Percentiles rank a stretch among this genome's conserved stretches.
phyloP scores from a whole-genome alignment of 108 stramenopile genomes.

The Bacterosira constricta region DNA sequence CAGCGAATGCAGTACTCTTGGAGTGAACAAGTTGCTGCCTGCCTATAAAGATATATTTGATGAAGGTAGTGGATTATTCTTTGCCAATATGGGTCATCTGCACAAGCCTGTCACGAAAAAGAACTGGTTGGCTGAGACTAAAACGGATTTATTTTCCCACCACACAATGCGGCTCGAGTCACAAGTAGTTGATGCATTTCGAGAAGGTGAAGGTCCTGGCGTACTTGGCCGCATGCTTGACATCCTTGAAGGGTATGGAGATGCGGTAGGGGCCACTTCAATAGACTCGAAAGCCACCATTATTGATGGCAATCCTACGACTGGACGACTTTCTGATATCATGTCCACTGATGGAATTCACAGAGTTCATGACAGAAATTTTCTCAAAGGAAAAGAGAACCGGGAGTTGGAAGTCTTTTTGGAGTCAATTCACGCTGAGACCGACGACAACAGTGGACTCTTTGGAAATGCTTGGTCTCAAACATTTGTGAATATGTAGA shows the following conservation, averaged over 20 bases:
- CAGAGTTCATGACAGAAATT: conserved; percentile 32
- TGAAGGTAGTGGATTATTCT: conserved; percentile 40
- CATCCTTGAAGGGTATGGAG: conserved; percentile 36
- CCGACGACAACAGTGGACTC: conserved; percentile 22
- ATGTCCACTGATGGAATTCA: conserved; percentile 28
- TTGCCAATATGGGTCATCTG: conserved; percentile 44
- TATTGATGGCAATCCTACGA: conserved; percentile 36
- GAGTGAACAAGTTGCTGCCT: conserved; percentile 36
- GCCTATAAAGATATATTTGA: conserved; percentile 40
- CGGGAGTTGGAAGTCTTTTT: conserved; percentile 23
- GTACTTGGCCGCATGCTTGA: conserved; percentile 49
- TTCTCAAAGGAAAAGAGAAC: conserved; percentile 14
- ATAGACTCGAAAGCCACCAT: conserved; percentile 20
- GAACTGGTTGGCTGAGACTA: conserved; percentile 47
- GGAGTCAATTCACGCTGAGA: conserved; percentile 17
- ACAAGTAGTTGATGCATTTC: conserved; percentile 44
- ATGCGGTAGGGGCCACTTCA: conserved; percentile 35
- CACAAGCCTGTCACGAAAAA: conserved; percentile 41
- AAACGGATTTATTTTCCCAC: conserved; percentile 43
- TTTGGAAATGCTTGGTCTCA: conserved; percentile 33
- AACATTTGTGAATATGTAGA: conserved; percentile 11
- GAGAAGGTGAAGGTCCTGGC: conserved; percentile 40
- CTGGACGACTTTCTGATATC: conserved; percentile 29
- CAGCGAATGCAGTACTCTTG: conserved; percentile 45
- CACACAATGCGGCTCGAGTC: conserved; percentile 33